phyloP scores from a whole-genome alignment of 148 eudicot genomes.

The Heliamphora exappendiculata region DNA sequence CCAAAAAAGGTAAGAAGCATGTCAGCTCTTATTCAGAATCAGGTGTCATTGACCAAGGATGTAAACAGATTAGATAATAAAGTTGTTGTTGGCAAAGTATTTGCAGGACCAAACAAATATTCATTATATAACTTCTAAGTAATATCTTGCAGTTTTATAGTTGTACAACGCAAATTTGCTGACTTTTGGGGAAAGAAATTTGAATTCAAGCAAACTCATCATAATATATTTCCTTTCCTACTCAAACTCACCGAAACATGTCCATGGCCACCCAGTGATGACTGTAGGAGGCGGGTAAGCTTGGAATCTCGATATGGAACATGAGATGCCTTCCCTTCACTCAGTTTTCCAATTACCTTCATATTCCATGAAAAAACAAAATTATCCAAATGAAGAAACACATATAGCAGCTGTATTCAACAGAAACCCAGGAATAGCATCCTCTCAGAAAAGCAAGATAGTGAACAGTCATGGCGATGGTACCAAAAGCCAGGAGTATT shows the following conservation, averaged over 20 bases:
- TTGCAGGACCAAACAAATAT: not conserved
- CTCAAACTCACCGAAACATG: slow-evolving; percentile 80
- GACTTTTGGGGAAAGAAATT: not conserved
- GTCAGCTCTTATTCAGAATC: not conserved
- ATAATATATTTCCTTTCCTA: not conserved
- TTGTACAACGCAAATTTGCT: not conserved
- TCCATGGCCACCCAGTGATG: slow-evolving; percentile 93
- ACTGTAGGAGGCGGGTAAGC: slow-evolving; percentile 90
- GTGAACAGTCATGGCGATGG: not conserved
- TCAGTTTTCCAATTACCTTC: slow-evolving; percentile 96
- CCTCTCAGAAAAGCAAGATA: not conserved
- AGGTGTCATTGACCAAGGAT: not conserved
- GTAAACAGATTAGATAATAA: not conserved
- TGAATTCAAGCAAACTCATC: not conserved
- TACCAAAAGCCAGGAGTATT: not conserved
- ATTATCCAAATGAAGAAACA: slow-evolving; percentile 9
- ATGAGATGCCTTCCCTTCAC: slow-evolving; percentile 97
- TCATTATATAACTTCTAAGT: not conserved
- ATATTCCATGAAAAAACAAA: slow-evolving; percentile 14
- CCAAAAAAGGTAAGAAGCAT: slow-evolving; percentile 7
- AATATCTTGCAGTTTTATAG: not conserved
- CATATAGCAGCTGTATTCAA: not conserved
- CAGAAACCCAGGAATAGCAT: not conserved
- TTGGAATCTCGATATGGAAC: slow-evolving; percentile 96
- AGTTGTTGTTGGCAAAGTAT: not conserved